phyloP scores from a whole-genome alignment of 352 stramenopile species.

The Thalassiosira exigua region DNA sequence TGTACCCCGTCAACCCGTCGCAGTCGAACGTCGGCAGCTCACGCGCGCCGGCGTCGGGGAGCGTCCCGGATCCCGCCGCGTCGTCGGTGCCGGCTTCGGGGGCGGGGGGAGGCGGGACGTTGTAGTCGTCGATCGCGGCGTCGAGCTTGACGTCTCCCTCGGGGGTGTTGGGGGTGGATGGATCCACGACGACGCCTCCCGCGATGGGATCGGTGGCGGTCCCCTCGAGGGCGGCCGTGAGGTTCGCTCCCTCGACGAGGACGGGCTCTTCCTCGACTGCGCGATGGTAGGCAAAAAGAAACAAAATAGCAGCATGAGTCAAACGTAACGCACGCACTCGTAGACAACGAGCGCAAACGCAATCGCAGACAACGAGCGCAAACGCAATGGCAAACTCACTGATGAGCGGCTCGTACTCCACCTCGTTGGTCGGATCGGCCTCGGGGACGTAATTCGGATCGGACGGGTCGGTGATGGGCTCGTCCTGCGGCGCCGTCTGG shows the following conservation, averaged over 20 bases:
- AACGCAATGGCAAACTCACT: too few species aligned
- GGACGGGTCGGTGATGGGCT: neutral
- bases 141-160: conserved; percentile 10
- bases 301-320: too few species aligned
- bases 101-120: too few species aligned
- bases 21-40: conserved; percentile 8
- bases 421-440: neutral
- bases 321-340: too few species aligned
- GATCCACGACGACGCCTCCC: conserved; percentile 14
- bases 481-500: neutral
- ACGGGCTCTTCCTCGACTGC: neutral
- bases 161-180: neutral
- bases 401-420: conserved; percentile 3
- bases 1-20: conserved; percentile 17
- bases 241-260: neutral
- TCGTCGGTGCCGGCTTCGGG: neutral
- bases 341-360: too few species aligned
- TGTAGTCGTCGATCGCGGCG: neutral
- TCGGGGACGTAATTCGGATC: neutral
- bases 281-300: too few species aligned
- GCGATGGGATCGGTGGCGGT: conserved; percentile 12
- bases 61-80: neutral
- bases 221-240: neutral
- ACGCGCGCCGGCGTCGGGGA: neutral
- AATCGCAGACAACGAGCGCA: too few species aligned